Evolutionary conservation across 2,329 filamentous ascomycete species (phyloP).

Genomic region (Fusarium subtropicale): DNA sequence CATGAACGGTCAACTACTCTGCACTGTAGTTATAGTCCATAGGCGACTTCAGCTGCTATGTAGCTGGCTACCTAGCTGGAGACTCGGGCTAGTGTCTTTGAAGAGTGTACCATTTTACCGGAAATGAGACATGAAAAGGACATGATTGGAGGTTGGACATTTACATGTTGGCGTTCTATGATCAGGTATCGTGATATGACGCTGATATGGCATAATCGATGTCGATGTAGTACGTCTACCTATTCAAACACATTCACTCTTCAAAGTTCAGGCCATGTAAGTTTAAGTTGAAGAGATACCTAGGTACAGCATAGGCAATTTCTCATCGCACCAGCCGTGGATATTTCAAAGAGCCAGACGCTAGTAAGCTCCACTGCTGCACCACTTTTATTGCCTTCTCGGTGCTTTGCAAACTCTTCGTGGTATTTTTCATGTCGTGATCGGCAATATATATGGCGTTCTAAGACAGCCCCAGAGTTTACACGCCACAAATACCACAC

Average conservation of each 20-base stretch:
- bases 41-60: constrained; percentile 2
- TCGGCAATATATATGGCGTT: constrained; percentile 41
- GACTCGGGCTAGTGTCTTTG: constrained; percentile 7
- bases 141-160: constrained; percentile 22
- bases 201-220: constrained; percentile 38
- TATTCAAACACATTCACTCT: background rate
- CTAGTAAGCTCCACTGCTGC: constrained; percentile 28
- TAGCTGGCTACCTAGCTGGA: background rate
- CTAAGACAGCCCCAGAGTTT: constrained; percentile 19
- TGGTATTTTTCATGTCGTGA: constrained; percentile 43
- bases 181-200: constrained; percentile 31
- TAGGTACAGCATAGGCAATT: background rate
- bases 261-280: background rate
- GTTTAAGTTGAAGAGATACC: background rate
- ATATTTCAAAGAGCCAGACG: constrained; percentile 9
- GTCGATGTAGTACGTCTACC: constrained; percentile 7
- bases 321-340: background rate
- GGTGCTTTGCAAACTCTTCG: constrained; percentile 29
- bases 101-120: background rate
- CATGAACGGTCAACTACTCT: background rate
- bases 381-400: constrained; percentile 36
- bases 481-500: constrained; percentile 32
- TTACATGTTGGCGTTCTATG: constrained; percentile 16
- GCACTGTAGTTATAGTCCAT: background rate
- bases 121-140: constrained; percentile 3